Percentiles rank a stretch among this genome's conserved stretches.
Conservation (phyloP, 345 rosid species). For the Camelina sativa region DNA sequence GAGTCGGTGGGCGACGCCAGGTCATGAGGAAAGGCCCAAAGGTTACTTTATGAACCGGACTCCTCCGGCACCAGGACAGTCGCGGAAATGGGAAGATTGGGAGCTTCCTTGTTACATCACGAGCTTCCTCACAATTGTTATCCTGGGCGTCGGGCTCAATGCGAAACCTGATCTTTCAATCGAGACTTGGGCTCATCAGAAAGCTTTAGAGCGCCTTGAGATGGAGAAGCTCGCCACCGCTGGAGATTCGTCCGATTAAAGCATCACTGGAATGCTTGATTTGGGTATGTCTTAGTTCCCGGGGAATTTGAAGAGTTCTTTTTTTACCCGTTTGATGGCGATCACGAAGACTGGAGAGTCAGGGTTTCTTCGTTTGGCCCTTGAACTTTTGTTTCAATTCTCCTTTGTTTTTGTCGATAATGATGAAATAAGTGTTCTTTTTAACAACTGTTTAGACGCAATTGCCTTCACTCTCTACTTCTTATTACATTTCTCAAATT, state of each 20-base stretch:
- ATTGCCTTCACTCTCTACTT: constrained; percentile 11
- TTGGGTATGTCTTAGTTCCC: constrained; percentile 37
- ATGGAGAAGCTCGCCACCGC: constrained; percentile 59
- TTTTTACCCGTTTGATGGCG: constrained; percentile 28
- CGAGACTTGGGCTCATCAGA: constrained; percentile 99
- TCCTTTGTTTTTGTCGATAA: constrained; percentile 40
- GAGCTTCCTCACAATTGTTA: constrained; percentile 92
- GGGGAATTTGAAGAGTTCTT: constrained; percentile 22
- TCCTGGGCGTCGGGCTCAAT: constrained; percentile 95
- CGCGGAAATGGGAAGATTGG: constrained; percentile 99
- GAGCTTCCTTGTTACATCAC: constrained; percentile 98
- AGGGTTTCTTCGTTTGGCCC: constrained; percentile 24
- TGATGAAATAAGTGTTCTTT: constrained; percentile 39
- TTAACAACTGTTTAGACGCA: constrained; percentile 15
- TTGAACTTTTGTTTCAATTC: constrained; percentile 17
- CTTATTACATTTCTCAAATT: constrained; percentile 18
- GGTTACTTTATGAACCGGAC: constrained; percentile 85
- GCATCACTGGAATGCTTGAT: constrained; percentile 8
- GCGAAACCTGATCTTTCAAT: constrained; percentile 98
- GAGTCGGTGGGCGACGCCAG: constrained; percentile 81
- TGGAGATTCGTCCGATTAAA: constrained; percentile 41
- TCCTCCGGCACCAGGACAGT: constrained; percentile 77
- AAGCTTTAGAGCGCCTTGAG: constrained; percentile 86
- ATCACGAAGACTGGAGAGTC: constrained; percentile 42
- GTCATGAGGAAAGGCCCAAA: constrained; percentile 92